These are phyloP conservation scores for Saccharomyces hybrid DNA, from an alignment of 1,139 yeast species.

Conservation along the genomic window DNA sequence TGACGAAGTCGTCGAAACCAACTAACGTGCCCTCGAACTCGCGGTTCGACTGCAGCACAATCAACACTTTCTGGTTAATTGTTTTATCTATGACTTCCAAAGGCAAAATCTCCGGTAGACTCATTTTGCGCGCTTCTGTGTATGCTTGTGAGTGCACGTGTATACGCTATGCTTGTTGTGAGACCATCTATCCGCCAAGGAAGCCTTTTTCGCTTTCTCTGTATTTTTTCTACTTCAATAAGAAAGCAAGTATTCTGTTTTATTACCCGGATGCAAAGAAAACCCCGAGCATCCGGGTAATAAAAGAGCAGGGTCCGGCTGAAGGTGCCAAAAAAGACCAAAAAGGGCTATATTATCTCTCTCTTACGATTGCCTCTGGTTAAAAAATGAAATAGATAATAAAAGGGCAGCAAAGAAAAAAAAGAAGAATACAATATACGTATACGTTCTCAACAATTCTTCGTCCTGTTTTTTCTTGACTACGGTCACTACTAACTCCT, in stretches of 20 bases:
- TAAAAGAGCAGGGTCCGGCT: not conserved
- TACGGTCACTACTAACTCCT: not conserved
- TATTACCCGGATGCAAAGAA: not conserved
- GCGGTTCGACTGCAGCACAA: constrained; percentile 61
- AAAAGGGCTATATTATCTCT: not conserved
- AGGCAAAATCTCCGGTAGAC: constrained; percentile 40
- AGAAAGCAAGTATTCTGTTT: not conserved
- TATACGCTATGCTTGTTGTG: not conserved
- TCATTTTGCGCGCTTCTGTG: not conserved
- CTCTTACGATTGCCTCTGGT: not conserved
- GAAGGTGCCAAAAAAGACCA: not conserved
- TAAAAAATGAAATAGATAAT: not conserved
- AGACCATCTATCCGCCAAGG: not conserved
- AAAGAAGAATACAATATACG: too few species aligned
- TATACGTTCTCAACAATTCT: not conserved
- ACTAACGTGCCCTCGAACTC: constrained; percentile 82
- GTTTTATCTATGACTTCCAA: constrained; percentile 83
- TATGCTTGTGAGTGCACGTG: too few species aligned
- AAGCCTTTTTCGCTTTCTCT: not conserved
- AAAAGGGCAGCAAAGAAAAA: not conserved
- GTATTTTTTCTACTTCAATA: not conserved
- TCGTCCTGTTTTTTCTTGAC: too few species aligned
- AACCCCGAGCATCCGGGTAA: not conserved
- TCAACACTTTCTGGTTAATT: constrained; percentile 72
- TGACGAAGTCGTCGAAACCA: constrained; percentile 94